Conservation (phyloP, 768 basidiomycete species). For the Phlebiopsis gigantea region DNA sequence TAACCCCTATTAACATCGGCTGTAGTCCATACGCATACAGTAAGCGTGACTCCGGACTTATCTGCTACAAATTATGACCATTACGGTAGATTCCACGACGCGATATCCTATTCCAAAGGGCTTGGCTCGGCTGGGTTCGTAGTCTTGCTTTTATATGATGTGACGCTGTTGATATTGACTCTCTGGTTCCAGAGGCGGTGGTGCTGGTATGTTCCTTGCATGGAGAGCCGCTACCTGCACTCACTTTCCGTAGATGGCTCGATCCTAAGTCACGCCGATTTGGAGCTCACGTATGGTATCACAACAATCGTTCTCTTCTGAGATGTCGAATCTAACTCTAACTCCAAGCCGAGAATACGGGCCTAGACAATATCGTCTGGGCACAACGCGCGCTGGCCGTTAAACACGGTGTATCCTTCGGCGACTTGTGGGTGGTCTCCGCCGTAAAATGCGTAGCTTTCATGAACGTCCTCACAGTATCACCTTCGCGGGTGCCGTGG, state of each 20-base stretch:
- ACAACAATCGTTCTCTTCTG: not conserved
- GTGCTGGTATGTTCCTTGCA: constrained; percentile 1
- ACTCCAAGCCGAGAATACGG: constrained; percentile 5
- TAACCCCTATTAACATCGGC: too few species aligned
- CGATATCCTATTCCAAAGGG: not conserved
- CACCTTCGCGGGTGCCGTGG: constrained; percentile 27
- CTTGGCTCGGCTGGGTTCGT: not conserved
- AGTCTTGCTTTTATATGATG: not conserved
- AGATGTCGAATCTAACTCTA: not conserved
- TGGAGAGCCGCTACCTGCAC: not conserved
- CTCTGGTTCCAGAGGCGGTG: not conserved
- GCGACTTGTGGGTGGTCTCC: constrained; percentile 12
- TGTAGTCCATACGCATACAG: not conserved
- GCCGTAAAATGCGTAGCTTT: too few species aligned
- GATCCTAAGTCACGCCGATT: not conserved
- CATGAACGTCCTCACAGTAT: constrained; percentile 10
- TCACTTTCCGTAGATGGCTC: not conserved
- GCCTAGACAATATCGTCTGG: constrained; percentile 13
- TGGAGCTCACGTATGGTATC: not conserved
- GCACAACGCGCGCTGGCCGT: constrained; percentile 7
- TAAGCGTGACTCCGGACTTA: not conserved
- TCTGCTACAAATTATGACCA: not conserved
- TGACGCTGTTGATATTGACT: not conserved
- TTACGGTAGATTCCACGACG: constrained; percentile 3
- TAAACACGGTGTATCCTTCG: constrained; percentile 12